Evolutionary conservation across 768 basidiomycete species (phyloP), one percentile per base, ranked within the genome.

Genomic region (Kwoniella newhampshirensis): DNA sequence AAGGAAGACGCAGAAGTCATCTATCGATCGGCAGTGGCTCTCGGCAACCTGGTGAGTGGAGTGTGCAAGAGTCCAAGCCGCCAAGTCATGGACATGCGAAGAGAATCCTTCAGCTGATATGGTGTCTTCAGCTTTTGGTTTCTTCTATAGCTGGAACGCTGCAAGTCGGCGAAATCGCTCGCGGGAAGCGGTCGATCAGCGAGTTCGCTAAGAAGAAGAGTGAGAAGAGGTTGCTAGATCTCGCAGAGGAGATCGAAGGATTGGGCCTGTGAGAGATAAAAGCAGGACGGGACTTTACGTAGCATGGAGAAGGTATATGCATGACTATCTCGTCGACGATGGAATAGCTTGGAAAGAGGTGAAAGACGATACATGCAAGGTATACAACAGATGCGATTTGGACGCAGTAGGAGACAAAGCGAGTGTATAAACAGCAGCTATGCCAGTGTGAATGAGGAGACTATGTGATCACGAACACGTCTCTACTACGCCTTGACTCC

Each of bases 11-110:
- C 50, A 18, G 75, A 76, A 47, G 64, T 62, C 4, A 62, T 73
- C 4, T 76, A 76, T 40, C 57, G 75, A 39, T 51, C 73, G 2
- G 54, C 66, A 8, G 70, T 76, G 11, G 75, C 75, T 1, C 44
- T 76, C 11, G 75, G 75, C 27, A 76, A 76, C 41, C 32, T 74
- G 18, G 72, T 75, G 40, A 53, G 68, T 63, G 1, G n/a, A n/a
- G n/a, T n/a, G n/a, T n/a, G 4, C 40, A 37, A 37, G 9, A 37
- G n/a, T n/a, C n/a, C n/a, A n/a, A n/a, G n/a, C n/a, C n/a, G n/a
- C n/a, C n/a, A n/a, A n/a, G n/a, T n/a, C n/a, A n/a, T n/a, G n/a
- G n/a, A n/a, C n/a, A n/a, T n/a, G n/a, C n/a, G n/a, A n/a, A n/a
- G n/a, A n/a, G n/a, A n/a, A n/a, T n/a, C 45, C 2, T 20, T 27